Base-by-base conservation (phyloP, 169 alveolate species). In the Neospora caninum region DNA sequence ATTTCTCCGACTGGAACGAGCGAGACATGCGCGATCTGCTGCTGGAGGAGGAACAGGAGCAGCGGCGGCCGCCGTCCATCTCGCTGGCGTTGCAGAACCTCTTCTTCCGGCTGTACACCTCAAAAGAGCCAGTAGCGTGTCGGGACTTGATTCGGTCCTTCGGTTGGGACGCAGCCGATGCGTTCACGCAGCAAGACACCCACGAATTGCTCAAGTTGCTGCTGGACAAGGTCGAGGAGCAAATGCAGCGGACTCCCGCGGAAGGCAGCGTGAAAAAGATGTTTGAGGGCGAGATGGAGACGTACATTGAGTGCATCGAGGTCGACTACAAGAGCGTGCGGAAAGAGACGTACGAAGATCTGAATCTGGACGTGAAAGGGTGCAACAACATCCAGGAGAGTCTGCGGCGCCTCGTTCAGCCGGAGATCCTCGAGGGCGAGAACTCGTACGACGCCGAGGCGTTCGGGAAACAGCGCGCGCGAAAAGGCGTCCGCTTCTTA, bases 101-200 rank as follows among this genome's bases (percentile, higher is more conserved):
- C 67, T 98, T 99, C 95, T 98, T 98, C 96, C 98, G 98, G 93
- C 96, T 99, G 88, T 97, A 97, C 91, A 96, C 98, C 41, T 95
- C 98, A 42, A 96, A 95, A 70, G 98, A 97, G n/a, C 98, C 99
- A 7, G 99, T 97, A 42, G 97, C 98, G 0, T 91, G 91, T 73
- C 89, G 53, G 39, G 94, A 94, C 31, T 58, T 94, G 80, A 80
- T 91, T 0, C 82, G 93, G 36, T 86, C 99, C 9, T 99, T 99
- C 95, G 99, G 99, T 0, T 99, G 99, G 99, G 98, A 98, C 80
- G 96, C 98, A 34, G 97, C 98, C 43, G 99, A 99, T 94, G 99
- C 99, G 88, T 98, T 98, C 96, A 98, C 99, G 20, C 99, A 99
- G 95, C 99, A 98, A 95, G 99, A 99, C 92, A 99, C 99, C 31